A percentile compares a stretch with the other conserved stretches of the same genome.
phyloP scores from a whole-genome alignment of 495 filamentous ascomycete species.

The Hypoxylon rickii region DNA sequence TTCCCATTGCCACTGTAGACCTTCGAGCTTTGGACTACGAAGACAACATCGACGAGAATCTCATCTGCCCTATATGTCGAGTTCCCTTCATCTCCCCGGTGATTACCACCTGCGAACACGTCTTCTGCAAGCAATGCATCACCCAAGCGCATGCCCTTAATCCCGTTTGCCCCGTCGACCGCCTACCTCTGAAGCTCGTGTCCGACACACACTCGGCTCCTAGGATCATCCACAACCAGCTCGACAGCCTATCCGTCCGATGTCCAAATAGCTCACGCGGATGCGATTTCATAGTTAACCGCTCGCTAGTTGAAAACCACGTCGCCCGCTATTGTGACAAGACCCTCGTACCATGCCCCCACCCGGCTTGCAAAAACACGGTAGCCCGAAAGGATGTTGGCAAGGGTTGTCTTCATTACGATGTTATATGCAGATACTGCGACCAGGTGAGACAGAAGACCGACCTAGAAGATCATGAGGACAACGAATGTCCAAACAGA shows the following conservation, averaged over 20 bases:
- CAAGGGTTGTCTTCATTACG: slow-evolving; percentile 55
- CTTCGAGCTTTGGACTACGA: slow-evolving; percentile 73
- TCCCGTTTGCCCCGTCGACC: slow-evolving; percentile 57
- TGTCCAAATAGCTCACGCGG: slow-evolving; percentile 69
- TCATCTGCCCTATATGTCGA: slow-evolving; percentile 84
- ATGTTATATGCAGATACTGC: slow-evolving; percentile 53
- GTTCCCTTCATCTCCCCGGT: slow-evolving; percentile 73
- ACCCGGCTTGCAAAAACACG: slow-evolving; percentile 45
- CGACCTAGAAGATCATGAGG: slow-evolving; percentile 49
- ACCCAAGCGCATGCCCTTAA: slow-evolving; percentile 58
- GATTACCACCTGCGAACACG: slow-evolving; percentile 68
- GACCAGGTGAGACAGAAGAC: slow-evolving; percentile 39
- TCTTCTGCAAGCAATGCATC: slow-evolving; percentile 77
- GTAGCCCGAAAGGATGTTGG: slow-evolving; percentile 43
- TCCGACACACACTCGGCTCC: slow-evolving; percentile 38
- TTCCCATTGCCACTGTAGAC: slow-evolving; percentile 49
- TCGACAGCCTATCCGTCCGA: slow-evolving; percentile 74
- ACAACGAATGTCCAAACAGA: slow-evolving; percentile 41
- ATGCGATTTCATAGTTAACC: slow-evolving; percentile 64
- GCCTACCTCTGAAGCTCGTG: slow-evolving; percentile 44
- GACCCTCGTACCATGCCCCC: slow-evolving; percentile 66
- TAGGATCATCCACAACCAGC: slow-evolving; percentile 60
- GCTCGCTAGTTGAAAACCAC: slow-evolving; percentile 74
- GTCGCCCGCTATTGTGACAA: slow-evolving; percentile 76
- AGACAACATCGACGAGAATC: slow-evolving; percentile 69